Evolutionary conservation across 192 early-diverging fungal genomes (phyloP), one percentile per base, ranked within the genome.

Genomic region (Entomortierella chlamydospora): DNA sequence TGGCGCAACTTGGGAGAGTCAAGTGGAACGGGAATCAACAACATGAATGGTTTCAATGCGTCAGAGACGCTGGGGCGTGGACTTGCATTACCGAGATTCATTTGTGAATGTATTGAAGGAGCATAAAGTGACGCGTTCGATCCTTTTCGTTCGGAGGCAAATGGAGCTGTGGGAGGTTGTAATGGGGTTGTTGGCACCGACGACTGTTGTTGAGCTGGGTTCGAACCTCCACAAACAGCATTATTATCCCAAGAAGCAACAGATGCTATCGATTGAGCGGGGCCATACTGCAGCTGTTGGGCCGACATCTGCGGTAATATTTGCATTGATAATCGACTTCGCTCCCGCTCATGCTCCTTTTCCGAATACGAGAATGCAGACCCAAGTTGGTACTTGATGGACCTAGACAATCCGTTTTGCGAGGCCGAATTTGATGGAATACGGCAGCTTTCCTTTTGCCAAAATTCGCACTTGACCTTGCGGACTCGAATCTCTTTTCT

Each of bases 381-480:
- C 25, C 60, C 67, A 43, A 78, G 29, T 20, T 66, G 41, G 42
- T 69, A 45, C 39, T 78, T 78, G n/a, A 78, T 70, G 0, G 74
- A 52, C 39, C 74, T 69, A 18, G 64, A 61, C 8, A 54, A 31
- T 2, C 28, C 55, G 2, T 49, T 30, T 11, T 33, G 29, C 15
- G 52, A 25, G 18, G n/a, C n/a, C n/a, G 67, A 20, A 42, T 29
- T 28, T 1, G 64, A 61, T 4, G 73, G 73, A 23, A 76, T 57
- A 0, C 65, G 64, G 34, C 74, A 78, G 47, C 67, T 78, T 25
- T 78, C 74, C 50, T 78, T 78, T 60, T 78, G 74, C 74, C 74
- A 78, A 51, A 78, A 78, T 30, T 78, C 74, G 30, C 74, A 78
- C 53, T 78, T 70, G 47, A 78, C 74, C 29, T 78, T 78, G 20